These are phyloP conservation scores for Pichia inconspicua DNA, from an alignment of 1,139 yeast genomes.

Conservation along the genomic window DNA sequence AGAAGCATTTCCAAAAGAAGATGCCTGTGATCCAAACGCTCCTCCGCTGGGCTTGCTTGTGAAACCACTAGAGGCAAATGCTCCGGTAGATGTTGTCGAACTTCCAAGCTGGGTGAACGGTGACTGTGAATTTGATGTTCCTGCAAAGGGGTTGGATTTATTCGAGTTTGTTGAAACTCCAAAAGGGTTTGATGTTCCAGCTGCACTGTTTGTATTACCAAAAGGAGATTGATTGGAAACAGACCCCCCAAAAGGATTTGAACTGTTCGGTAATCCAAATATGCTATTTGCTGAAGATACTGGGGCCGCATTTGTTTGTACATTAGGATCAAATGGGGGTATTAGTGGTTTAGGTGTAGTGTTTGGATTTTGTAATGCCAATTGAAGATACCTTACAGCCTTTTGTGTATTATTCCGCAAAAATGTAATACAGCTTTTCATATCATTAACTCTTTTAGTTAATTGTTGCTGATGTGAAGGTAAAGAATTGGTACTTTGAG, in stretches of 20 bases:
- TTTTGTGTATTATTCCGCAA: constrained; percentile 35
- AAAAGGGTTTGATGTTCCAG: constrained; percentile 14
- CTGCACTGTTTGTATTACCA: constrained; percentile 9
- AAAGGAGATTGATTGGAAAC: constrained; percentile 12
- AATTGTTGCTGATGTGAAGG: constrained; percentile 36
- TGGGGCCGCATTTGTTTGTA: background rate
- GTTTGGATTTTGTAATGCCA: constrained; percentile 33
- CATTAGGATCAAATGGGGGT: constrained; percentile 24
- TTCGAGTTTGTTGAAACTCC: constrained; percentile 12
- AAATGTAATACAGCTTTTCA: constrained; percentile 36
- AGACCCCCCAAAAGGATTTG: constrained; percentile 12
- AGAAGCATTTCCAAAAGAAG: constrained; percentile 1
- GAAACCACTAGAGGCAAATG: background rate
- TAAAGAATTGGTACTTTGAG: constrained; percentile 32
- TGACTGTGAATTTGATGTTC: constrained; percentile 11
- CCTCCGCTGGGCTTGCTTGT: constrained; percentile 1
- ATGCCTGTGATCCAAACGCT: constrained; percentile 13
- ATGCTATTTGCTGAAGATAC: constrained; percentile 1
- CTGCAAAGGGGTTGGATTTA: constrained; percentile 12
- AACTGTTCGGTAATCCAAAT: constrained; percentile 4
- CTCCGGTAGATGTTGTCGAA: background rate
- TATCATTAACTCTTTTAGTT: constrained; percentile 38
- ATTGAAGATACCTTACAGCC: constrained; percentile 53
- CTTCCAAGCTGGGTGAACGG: constrained; percentile 25
- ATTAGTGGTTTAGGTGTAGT: constrained; percentile 35